These are phyloP conservation scores for Coprinopsis sp. DNA, from an alignment of 768 basidiomycete species.

Conservation along the genomic window DNA sequence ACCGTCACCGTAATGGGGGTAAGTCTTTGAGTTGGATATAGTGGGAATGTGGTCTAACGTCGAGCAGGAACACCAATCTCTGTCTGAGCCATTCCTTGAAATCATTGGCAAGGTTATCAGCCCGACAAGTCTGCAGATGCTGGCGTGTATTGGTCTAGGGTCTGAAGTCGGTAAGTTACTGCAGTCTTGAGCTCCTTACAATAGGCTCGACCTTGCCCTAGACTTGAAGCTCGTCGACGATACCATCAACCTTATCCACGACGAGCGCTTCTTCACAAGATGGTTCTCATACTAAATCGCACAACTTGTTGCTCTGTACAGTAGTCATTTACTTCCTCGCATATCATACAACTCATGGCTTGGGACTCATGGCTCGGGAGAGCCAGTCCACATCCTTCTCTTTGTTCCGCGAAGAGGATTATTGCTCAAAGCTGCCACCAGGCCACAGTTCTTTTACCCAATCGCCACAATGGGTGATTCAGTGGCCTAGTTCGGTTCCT, in stretches of 20 bases:
- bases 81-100: slow-evolving; percentile 57
- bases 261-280: slow-evolving; percentile 38
- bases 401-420: too few species aligned
- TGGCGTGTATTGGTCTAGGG: slow-evolving; percentile 53
- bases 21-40: slow-evolving; percentile 8
- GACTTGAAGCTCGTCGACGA: slow-evolving; percentile 62
- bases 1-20: slow-evolving; percentile 40
- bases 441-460: too few species aligned
- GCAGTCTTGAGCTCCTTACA: slow-evolving; percentile 1
- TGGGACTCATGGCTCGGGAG: too few species aligned
- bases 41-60: not conserved
- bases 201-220: slow-evolving; percentile 16
- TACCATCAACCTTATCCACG: slow-evolving; percentile 56
- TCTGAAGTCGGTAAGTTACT: slow-evolving; percentile 51
- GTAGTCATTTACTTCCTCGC: too few species aligned
- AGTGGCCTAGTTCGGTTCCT: too few species aligned
- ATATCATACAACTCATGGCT: too few species aligned
- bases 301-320: too few species aligned
- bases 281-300: slow-evolving; percentile 9
- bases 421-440: too few species aligned
- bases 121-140: slow-evolving; percentile 52
- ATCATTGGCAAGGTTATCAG: slow-evolving; percentile 59
- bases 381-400: too few species aligned
- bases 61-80: slow-evolving; percentile 33
- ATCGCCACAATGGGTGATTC: too few species aligned